Evolutionary conservation across 2,329 filamentous ascomycete species (phyloP).

Genomic region (Aspergillus pseudotamarii): DNA sequence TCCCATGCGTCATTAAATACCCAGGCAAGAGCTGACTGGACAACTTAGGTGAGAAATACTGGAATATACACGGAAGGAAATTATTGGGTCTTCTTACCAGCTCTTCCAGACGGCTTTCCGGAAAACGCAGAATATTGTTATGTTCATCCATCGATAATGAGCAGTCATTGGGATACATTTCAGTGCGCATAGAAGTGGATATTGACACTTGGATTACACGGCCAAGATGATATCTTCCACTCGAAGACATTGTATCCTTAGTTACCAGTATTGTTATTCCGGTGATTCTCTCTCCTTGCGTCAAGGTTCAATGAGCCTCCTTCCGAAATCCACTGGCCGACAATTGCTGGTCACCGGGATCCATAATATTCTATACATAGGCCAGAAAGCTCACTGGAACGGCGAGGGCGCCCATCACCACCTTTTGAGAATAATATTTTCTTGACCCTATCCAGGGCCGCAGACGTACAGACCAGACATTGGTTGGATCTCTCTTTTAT

Average conservation of each 20-base stretch:
- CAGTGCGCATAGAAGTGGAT: slow-evolving; percentile 1
- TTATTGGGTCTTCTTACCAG: slow-evolving; percentile 2
- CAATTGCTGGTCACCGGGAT: not conserved
- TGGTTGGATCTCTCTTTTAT: not conserved
- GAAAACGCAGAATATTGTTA: slow-evolving; percentile 2
- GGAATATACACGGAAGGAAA: not conserved
- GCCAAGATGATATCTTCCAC: slow-evolving; percentile 1
- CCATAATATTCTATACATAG: slow-evolving; percentile 13
- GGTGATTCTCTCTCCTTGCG: slow-evolving; percentile 1
- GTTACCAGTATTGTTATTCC: slow-evolving; percentile 5
- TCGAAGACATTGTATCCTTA: not conserved
- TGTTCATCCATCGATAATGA: not conserved
- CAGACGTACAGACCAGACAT: slow-evolving; percentile 7
- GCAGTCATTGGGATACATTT: not conserved
- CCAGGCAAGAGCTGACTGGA: slow-evolving; percentile 10
- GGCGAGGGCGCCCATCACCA: not conserved
- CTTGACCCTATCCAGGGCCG: slow-evolving; percentile 1
- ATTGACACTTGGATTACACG: slow-evolving; percentile 9
- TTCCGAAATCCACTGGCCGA: slow-evolving; percentile 14
- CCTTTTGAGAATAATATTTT: slow-evolving; percentile 7
- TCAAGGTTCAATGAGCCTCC: not conserved
- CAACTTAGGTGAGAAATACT: not conserved
- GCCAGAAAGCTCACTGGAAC: slow-evolving; percentile 6
- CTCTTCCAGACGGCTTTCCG: slow-evolving; percentile 1
- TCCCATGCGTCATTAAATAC: slow-evolving; percentile 10